Evolutionary conservation across 176 grass and related monocot species (phyloP), one percentile per base, ranked within the genome.

Genomic region (Juncus inflexus): DNA sequence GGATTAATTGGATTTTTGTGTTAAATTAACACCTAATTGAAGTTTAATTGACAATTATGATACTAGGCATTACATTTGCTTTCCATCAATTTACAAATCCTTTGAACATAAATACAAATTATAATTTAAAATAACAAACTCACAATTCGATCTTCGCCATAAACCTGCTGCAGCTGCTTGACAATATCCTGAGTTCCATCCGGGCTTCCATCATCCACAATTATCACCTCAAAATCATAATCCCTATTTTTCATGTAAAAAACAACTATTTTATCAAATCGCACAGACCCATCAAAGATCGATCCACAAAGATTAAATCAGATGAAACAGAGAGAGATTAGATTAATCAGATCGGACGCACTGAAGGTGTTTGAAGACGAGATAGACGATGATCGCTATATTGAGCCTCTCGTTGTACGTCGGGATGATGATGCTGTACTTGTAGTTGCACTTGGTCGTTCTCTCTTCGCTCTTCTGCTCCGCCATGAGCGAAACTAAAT

Each of bases 401-500:
- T 91, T 97, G 68, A 97, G 85, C 67, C 92, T 87, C 67, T 97
- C 92, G 80, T 91, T 97, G 82, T 97, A 97, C 15, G 92, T 97
- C 35, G 92, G 92, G 35, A 89, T 83, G 64, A 97, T 83, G 47
- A 97, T 97, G 74, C 87, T 97, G 63, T 91, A 97, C 82, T 62
- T 83, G 19, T 28, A n/a, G n/a, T n/a, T n/a, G n/a, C 13, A 15
- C 62, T 28, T 28, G 19, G 0, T 28, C 19, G 14, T 40, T 68
- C 69, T 78, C 55, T 62, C 45, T 47, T 77, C 60, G 60, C 62
- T 42, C 60, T 58, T 65, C 16, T 9, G 16, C 16, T 28, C 19
- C 19, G 19, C 19, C 19, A 28, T 28, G 19, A 28, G 19, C 19
- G 19, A 28, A 28, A 28, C 19, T 28, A 28, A 28, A 28, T 28